Evolutionary conservation across 148 eudicot genomes (phyloP).

Genomic region (Oxyria digyna): DNA sequence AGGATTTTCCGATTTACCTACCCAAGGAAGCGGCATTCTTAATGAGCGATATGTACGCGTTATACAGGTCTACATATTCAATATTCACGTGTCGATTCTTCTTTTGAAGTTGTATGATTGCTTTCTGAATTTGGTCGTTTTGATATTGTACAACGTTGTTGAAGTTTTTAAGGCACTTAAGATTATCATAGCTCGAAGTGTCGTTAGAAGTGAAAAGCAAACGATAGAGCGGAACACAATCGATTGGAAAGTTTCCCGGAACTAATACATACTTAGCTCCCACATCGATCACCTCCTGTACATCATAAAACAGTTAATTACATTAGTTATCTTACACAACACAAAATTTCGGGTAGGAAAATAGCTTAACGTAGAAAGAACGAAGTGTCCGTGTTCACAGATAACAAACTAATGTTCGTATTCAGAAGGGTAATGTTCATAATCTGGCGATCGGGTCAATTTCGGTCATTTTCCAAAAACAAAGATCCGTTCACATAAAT

Average conservation of each 20-base stretch:
- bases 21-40: too few relatives aligned
- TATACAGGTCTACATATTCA: slow-evolving; percentile 14
- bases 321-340: too few relatives aligned
- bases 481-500: too few relatives aligned
- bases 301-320: background rate
- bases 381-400: too few relatives aligned
- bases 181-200: slow-evolving; percentile 7
- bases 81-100: slow-evolving; percentile 13
- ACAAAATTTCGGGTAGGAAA: too few relatives aligned
- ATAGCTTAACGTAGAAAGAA: too few relatives aligned
- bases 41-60: slow-evolving; percentile 11
- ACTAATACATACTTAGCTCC: slow-evolving; percentile 7
- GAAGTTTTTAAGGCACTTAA: slow-evolving; percentile 5
- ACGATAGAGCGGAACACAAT: slow-evolving; percentile 7
- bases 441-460: too few relatives aligned
- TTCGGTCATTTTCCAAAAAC: too few relatives aligned
- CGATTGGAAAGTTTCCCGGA: slow-evolving; percentile 20
- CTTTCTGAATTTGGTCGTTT: slow-evolving; percentile 9
- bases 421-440: too few relatives aligned
- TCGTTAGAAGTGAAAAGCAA: background rate
- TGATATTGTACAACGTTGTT: slow-evolving; percentile 13
- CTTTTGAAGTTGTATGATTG: slow-evolving; percentile 9
- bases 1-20: too few relatives aligned
- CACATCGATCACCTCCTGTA: too few relatives aligned
- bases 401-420: too few relatives aligned